A percentile compares a stretch with the other conserved stretches of the same genome.
Conservation (phyloP, 75 land plant genomes). For the Chamaecyparis obtusa region DNA sequence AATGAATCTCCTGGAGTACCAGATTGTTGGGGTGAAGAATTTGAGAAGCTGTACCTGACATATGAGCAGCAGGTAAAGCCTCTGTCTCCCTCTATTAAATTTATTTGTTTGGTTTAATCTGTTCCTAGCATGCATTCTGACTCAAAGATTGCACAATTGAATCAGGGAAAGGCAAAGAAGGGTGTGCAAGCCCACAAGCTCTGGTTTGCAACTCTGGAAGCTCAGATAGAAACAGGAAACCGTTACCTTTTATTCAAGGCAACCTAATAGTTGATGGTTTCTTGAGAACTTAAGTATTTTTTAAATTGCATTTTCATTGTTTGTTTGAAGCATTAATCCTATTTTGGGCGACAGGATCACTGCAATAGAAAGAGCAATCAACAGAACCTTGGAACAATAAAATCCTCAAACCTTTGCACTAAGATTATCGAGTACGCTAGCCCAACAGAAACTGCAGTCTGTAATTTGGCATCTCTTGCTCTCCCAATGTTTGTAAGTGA, state of each 20-base stretch:
- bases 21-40: constrained; percentile 54
- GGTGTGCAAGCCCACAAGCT: constrained; percentile 45
- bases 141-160: not conserved
- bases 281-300: not conserved
- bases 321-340: not conserved
- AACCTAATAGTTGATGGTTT: not conserved
- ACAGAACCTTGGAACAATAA: constrained; percentile 45
- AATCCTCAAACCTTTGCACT: constrained; percentile 48
- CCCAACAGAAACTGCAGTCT: constrained; percentile 49
- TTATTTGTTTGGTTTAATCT: not conserved
- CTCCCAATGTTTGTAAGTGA: constrained; percentile 43
- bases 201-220: constrained; percentile 44
- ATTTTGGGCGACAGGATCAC: constrained; percentile 22
- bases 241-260: constrained; percentile 50
- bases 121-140: not conserved
- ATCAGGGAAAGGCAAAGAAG: constrained; percentile 42
- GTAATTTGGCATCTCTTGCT: constrained; percentile 49
- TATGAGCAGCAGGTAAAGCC: constrained; percentile 36
- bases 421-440: constrained; percentile 43
- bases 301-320: not conserved
- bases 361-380: constrained; percentile 58
- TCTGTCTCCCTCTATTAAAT: not conserved
- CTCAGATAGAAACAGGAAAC: constrained; percentile 50
- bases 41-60: constrained; percentile 29
- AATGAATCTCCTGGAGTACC: constrained; percentile 43